These are phyloP conservation scores for Saccharomyces hybrid DNA, from an alignment of 1,139 yeast species.

Conservation along the genomic window DNA sequence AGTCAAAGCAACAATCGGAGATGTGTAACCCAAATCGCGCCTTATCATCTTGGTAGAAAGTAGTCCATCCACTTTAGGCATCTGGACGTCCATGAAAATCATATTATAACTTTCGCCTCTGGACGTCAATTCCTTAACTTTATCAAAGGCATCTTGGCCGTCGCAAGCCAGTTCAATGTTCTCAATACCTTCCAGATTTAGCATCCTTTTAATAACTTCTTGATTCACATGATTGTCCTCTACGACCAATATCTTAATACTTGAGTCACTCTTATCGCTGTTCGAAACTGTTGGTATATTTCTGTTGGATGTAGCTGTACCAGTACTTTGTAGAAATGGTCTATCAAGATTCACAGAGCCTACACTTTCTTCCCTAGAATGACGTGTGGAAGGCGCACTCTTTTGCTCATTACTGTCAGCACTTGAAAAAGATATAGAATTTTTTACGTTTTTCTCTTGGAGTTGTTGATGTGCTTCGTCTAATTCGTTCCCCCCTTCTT, in stretches of 20 bases:
- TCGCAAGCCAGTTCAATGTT: conserved; percentile 73
- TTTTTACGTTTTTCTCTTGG: conserved; percentile 21
- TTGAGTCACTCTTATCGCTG: conserved; percentile 8
- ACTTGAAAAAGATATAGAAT: not conserved
- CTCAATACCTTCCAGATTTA: conserved; percentile 65
- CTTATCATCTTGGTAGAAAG: conserved; percentile 72
- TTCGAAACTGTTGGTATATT: conserved; percentile 13
- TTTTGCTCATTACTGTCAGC: conserved; percentile 1
- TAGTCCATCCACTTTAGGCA: conserved; percentile 89
- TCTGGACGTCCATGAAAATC: conserved; percentile 92
- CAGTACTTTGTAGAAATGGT: conserved; percentile 34
- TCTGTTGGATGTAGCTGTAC: conserved; percentile 34
- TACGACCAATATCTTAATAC: conserved; percentile 68
- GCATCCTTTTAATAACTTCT: conserved; percentile 81
- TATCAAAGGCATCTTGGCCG: conserved; percentile 79
- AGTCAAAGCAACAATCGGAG: conserved; percentile 86
- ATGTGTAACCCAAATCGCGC: conserved; percentile 49
- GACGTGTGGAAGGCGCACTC: not conserved
- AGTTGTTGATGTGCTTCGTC: not conserved
- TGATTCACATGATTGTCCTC: conserved; percentile 91
- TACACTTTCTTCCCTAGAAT: conserved; percentile 12
- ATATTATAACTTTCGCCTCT: conserved; percentile 47
- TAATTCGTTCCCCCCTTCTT: not conserved
- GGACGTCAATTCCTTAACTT: conserved; percentile 43
- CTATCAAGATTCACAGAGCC: conserved; percentile 26